Conservation (phyloP, 108 stramenopile genomes). For the Epithemia pelagica region DNA sequence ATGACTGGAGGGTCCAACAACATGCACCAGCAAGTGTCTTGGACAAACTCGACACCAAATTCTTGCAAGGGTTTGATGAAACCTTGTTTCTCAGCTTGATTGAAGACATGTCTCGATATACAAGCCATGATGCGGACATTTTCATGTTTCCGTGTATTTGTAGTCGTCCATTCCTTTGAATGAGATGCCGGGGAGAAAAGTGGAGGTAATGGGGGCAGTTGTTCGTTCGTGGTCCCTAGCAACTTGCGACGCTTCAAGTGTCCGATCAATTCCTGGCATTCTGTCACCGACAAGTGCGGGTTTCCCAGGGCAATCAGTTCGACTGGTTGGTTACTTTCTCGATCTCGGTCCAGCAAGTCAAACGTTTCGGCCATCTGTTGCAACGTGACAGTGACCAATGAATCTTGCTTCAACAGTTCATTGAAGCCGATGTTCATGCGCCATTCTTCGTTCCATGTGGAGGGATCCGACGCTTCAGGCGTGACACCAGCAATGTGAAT, state of each 20-base stretch:
- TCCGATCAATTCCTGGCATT: slow-evolving; percentile 38
- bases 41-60: slow-evolving; percentile 66
- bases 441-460: slow-evolving; percentile 17
- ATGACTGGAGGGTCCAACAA: slow-evolving; percentile 75
- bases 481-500: slow-evolving; percentile 78
- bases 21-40: slow-evolving; percentile 91
- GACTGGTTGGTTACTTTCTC: slow-evolving; percentile 20
- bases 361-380: slow-evolving; percentile 22
- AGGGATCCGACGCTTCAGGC: slow-evolving; percentile 47
- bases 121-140: slow-evolving; percentile 57
- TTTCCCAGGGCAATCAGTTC: slow-evolving; percentile 73
- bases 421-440: background rate
- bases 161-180: no score
- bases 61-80: slow-evolving; percentile 34
- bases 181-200: no score
- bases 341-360: slow-evolving; percentile 22
- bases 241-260: slow-evolving; percentile 28
- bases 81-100: slow-evolving; percentile 25
- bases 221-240: background rate
- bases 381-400: slow-evolving; percentile 9
- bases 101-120: slow-evolving; percentile 35
- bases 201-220: background rate
- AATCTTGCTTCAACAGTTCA: background rate
- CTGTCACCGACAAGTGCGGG: slow-evolving; percentile 64
- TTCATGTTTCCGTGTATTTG: slow-evolving; percentile 21